Evolutionary conservation across 306 rosid species (phyloP), one percentile per base, ranked within the genome.

Genomic region (Quercus glauca): DNA sequence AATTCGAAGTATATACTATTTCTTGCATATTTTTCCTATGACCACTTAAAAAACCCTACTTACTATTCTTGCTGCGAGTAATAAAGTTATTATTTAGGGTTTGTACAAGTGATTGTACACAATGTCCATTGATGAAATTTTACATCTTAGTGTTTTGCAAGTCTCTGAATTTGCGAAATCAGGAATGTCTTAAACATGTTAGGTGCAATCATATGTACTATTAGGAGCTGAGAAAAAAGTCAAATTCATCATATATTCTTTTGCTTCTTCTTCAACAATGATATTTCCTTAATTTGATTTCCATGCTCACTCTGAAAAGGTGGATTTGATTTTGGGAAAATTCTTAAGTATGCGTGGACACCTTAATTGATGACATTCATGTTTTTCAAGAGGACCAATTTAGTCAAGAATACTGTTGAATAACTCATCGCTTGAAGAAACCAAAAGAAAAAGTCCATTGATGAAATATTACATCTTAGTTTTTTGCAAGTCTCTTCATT

Each of bases 1-100:
- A 96, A 90, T 85, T 96, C 99, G 29, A 96, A 93, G 99, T 95
- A 93, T 78, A 55, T 75, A 52, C 75, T 55, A 35, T 68, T 76
- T 43, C 52, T 52, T 71, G 43, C 58, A 23, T 56, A 29, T 61
- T 63, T 67, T 12, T 43, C 55, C 8, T 20, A 49, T 37, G 57
- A 10, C 29, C 37, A 53, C 33, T 29, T 14, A 17, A 17, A 17
- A 17, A 31, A 55, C 28, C 35, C 20, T 13, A n/a, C 9, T 23
- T 41, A 55, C 3, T 12, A n/a, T 56, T 78, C 52, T 12, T 64
- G 14, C 61, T 14, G 41, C 43, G 31, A 74, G 21, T 81, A 53
- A 61, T 59, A 79, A 76, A 76, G 5, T 45, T 25, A 29, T 51
- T 58, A 20, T 59, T 31, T 9, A 41, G 79, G 59, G 8, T 20